Evolutionary conservation across 257 asterid genomes (phyloP).

Genomic region (Cordia subcordata): DNA sequence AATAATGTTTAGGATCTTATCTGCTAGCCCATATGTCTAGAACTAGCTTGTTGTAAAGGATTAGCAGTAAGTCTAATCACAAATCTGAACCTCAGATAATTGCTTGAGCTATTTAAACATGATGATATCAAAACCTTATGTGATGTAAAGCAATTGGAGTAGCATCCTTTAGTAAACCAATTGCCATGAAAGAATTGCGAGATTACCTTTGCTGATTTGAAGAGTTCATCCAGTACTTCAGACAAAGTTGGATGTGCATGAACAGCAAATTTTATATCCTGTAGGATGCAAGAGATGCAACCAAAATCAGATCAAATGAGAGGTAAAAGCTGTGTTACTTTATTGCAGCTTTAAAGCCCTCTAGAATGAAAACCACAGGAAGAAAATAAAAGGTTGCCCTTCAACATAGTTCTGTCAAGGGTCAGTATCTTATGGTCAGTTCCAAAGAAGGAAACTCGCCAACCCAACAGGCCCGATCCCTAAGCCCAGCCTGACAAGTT

Average conservation of each 20-base stretch:
- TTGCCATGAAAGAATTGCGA: constrained; percentile 1
- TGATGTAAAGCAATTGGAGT: neutral
- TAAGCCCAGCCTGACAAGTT: too few species aligned
- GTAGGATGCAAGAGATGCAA: constrained; percentile 28
- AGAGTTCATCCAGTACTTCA: constrained; percentile 89
- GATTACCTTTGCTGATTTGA: constrained; percentile 80
- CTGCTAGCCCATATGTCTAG: too few species aligned
- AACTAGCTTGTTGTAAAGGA: too few species aligned
- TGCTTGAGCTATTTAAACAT: neutral
- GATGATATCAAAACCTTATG: neutral
- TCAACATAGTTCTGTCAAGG: too few species aligned
- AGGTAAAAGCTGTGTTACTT: neutral
- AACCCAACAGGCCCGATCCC: too few species aligned
- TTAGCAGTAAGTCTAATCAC: neutral
- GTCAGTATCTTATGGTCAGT: too few species aligned
- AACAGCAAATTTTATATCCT: constrained; percentile 88
- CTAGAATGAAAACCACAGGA: too few species aligned
- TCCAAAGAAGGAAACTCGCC: too few species aligned
- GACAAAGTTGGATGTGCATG: constrained; percentile 97
- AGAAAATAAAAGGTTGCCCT: too few species aligned
- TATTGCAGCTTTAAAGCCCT: too few species aligned
- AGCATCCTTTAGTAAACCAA: neutral
- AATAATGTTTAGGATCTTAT: too few species aligned
- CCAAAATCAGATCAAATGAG: constrained; percentile 14
- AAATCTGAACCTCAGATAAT: neutral